phyloP scores from a whole-genome alignment of 108 stramenopile genomes.

The Cyclostephanos tholiformis region DNA sequence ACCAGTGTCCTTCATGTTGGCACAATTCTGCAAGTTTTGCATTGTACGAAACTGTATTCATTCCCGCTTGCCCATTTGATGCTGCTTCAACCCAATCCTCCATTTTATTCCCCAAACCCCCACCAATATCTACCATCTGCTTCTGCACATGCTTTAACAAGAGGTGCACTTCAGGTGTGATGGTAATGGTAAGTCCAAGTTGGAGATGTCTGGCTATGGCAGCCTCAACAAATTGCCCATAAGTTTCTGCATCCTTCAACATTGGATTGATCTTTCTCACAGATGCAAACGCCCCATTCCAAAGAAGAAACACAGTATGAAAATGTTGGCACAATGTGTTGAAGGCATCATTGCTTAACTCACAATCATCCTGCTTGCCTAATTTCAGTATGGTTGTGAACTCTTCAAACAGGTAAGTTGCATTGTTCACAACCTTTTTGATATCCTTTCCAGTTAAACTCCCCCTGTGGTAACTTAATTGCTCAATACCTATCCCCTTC shows the following conservation, averaged over 20 bases:
- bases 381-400: too few species aligned
- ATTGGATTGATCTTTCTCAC: not conserved
- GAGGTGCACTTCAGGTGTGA: conserved; percentile 2
- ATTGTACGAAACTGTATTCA: too few species aligned
- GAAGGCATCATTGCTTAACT: not conserved
- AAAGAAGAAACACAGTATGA: not conserved
- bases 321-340: not conserved
- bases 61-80: too few species aligned
- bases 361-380: too few species aligned
- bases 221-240: not conserved
- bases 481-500: too few species aligned
- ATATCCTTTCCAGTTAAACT: too few species aligned
- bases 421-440: too few species aligned
- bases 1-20: too few species aligned
- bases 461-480: too few species aligned
- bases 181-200: not conserved
- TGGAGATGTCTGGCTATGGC: not conserved
- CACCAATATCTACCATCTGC: not conserved
- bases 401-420: too few species aligned
- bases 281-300: conserved; percentile 1
- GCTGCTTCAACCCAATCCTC: conserved; percentile 8
- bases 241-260: not conserved
- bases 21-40: too few species aligned
- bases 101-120: conserved; percentile 2
- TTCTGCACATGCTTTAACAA: not conserved